A percentile compares a stretch with the other conserved stretches of the same genome.
Conservation (phyloP, 2,329 filamentous ascomycete genomes). For the Colletotrichum limetticola region DNA sequence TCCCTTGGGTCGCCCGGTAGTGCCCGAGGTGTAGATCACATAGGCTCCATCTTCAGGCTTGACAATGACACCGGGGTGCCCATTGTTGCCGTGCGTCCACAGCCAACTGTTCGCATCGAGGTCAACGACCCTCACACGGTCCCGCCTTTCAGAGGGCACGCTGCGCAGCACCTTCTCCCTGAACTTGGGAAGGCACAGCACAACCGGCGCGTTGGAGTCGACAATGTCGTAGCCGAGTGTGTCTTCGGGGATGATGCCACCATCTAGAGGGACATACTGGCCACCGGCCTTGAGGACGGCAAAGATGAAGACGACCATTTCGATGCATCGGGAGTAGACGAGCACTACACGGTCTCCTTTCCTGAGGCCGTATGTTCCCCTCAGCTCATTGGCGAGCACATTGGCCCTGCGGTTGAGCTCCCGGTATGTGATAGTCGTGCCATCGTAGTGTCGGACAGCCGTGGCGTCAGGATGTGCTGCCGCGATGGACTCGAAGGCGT, state of each 20-base stretch:
- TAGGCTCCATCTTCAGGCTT: conserved; percentile 53
- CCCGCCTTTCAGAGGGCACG: conserved; percentile 13
- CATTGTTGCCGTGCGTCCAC: conserved; percentile 33
- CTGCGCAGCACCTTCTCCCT: conserved; percentile 30
- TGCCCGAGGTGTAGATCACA: conserved; percentile 67
- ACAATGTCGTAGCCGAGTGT: conserved; percentile 60
- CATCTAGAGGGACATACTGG: conserved; percentile 70
- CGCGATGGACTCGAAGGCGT: conserved; percentile 40
- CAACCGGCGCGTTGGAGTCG: conserved; percentile 55
- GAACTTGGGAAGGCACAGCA: conserved; percentile 55
- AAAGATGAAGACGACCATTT: conserved; percentile 68
- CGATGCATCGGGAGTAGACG: conserved; percentile 64
- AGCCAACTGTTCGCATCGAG: conserved; percentile 30
- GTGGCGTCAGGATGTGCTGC: conserved; percentile 47
- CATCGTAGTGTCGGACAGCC: conserved; percentile 50
- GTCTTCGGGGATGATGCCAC: conserved; percentile 60
- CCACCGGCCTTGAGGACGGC: conserved; percentile 66
- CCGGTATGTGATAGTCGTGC: conserved; percentile 53
- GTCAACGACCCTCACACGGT: conserved; percentile 26
- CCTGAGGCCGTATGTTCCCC: conserved; percentile 47
- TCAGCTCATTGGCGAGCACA: conserved; percentile 52
- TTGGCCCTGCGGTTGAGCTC: conserved; percentile 56
- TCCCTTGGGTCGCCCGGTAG: conserved; percentile 68
- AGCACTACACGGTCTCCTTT: conserved; percentile 62
- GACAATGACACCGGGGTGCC: conserved; percentile 40